These are phyloP conservation scores for Phytophthora lateralis DNA, from an alignment of 352 stramenopile genomes.

Conservation along the genomic window DNA sequence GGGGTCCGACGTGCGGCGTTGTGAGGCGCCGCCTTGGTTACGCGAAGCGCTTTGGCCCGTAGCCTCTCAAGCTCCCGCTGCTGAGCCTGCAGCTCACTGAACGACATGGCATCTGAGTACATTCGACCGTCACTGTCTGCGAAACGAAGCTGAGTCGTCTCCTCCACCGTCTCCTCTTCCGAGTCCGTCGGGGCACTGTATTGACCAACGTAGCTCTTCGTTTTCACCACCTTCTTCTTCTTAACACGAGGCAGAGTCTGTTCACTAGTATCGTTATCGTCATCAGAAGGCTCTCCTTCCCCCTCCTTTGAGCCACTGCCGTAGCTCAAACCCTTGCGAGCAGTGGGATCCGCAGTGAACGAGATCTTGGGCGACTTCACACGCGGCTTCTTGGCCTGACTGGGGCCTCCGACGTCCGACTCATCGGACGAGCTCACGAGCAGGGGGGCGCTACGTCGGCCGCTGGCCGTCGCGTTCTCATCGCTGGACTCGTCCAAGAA, in stretches of 20 bases:
- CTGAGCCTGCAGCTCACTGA: constrained; percentile 71
- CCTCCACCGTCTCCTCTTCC: constrained; percentile 17
- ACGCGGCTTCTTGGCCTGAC: constrained; percentile 21
- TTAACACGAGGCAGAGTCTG: constrained; percentile 1
- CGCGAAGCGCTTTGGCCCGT: constrained; percentile 29
- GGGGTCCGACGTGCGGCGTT: constrained; percentile 6
- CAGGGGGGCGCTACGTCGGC: constrained; percentile 11
- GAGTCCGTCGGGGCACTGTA: constrained; percentile 12
- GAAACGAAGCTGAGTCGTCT: constrained; percentile 19
- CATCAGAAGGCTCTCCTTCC: constrained; percentile 6
- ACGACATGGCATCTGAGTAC: constrained; percentile 49
- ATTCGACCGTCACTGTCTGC: constrained; percentile 26
- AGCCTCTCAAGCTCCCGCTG: constrained; percentile 49
- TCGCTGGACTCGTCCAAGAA: constrained; percentile 59
- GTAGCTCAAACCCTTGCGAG: constrained; percentile 8
- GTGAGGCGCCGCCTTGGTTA: constrained; percentile 15
- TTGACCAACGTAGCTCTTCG: constrained; percentile 1
- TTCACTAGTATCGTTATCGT: constrained; percentile 9
- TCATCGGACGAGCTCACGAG: constrained; percentile 28
- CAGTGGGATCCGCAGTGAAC: neutral
- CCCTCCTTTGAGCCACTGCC: constrained; percentile 9
- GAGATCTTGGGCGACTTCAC: constrained; percentile 11
- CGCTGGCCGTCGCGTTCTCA: constrained; percentile 27
- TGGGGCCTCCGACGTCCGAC: constrained; percentile 17
- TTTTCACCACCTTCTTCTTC: constrained; percentile 11